A percentile compares a stretch with the other conserved stretches of the same genome.
These are phyloP conservation scores for Ogataea nitratoaversa DNA, from an alignment of 805 yeast species.

Conservation along the genomic window DNA sequence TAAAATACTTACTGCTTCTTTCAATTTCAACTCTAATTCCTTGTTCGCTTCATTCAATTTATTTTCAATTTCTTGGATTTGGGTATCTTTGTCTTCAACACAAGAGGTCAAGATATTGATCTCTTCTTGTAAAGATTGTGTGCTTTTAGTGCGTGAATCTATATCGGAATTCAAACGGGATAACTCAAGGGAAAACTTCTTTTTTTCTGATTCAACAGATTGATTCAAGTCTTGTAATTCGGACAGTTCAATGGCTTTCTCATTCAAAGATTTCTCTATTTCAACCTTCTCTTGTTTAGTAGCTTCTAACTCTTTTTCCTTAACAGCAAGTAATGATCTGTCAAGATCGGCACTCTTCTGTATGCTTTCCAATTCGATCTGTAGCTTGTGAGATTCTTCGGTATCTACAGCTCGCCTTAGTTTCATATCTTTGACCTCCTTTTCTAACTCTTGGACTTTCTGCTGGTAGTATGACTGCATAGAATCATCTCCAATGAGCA, in stretches of 20 bases:
- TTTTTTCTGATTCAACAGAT: slow-evolving; percentile 12
- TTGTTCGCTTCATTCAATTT: slow-evolving; percentile 28
- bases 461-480: slow-evolving; percentile 46
- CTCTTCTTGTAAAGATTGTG: slow-evolving; percentile 24
- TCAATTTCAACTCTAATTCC: slow-evolving; percentile 33
- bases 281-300: slow-evolving; percentile 7
- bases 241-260: slow-evolving; percentile 4
- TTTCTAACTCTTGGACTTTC: slow-evolving; percentile 53
- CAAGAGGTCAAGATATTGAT: slow-evolving; percentile 25
- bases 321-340: slow-evolving; percentile 25
- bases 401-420: slow-evolving; percentile 25
- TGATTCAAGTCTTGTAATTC: slow-evolving; percentile 9
- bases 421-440: slow-evolving; percentile 51
- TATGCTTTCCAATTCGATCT: slow-evolving; percentile 31
- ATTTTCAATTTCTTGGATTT: slow-evolving; percentile 29
- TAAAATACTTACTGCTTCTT: slow-evolving; percentile 24
- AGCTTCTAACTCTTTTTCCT: slow-evolving; percentile 24
- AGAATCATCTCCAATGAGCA: slow-evolving; percentile 38
- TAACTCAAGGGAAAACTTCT: slow-evolving; percentile 16
- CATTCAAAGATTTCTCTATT: slow-evolving; percentile 11
- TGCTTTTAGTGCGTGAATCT: slow-evolving; percentile 8
- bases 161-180: slow-evolving; percentile 15
- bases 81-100: slow-evolving; percentile 31
- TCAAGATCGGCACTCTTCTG: slow-evolving; percentile 28
- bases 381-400: slow-evolving; percentile 40